Percentiles rank a stretch among this genome's conserved stretches.
These are phyloP conservation scores for Cicer chorassanicum DNA, from an alignment of 306 rosid genomes.

Conservation along the genomic window DNA sequence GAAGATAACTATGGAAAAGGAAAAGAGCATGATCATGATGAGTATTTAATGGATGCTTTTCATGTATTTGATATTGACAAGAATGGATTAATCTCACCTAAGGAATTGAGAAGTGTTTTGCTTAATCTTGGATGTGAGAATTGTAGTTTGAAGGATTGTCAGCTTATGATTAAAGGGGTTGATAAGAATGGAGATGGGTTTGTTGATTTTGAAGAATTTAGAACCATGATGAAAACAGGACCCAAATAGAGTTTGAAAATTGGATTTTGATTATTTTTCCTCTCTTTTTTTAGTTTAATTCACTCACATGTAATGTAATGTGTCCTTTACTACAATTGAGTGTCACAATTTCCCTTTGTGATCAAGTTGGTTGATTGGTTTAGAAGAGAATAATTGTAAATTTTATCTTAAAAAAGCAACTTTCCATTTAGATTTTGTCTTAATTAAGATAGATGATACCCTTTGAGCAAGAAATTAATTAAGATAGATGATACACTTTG, in stretches of 20 bases:
- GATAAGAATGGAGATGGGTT: slow-evolving; percentile 75
- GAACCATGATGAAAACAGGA: slow-evolving; percentile 65
- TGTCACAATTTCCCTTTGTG: background rate
- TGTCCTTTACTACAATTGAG: background rate
- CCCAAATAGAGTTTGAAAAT: slow-evolving; percentile 22
- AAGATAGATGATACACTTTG: too few relatives aligned
- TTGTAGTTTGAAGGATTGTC: slow-evolving; percentile 63
- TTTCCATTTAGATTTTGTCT: too few relatives aligned
- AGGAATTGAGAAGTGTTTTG: slow-evolving; percentile 64
- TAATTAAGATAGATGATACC: too few relatives aligned
- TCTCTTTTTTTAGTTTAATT: background rate
- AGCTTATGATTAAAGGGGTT: slow-evolving; percentile 67
- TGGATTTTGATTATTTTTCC: slow-evolving; percentile 8
- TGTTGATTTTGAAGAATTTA: slow-evolving; percentile 73
- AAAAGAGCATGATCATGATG: slow-evolving; percentile 31
- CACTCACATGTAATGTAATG: background rate
- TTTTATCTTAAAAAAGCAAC: background rate
- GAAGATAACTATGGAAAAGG: background rate
- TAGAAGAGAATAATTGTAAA: background rate
- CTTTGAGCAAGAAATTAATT: too few relatives aligned
- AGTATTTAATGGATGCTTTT: slow-evolving; percentile 70
- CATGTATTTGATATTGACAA: slow-evolving; percentile 63
- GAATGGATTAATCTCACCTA: slow-evolving; percentile 66
- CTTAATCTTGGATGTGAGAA: slow-evolving; percentile 57
- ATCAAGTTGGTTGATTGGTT: background rate